Conservation (phyloP, 495 filamentous ascomycete species). For the Hapsidospora chrysogenum region DNA sequence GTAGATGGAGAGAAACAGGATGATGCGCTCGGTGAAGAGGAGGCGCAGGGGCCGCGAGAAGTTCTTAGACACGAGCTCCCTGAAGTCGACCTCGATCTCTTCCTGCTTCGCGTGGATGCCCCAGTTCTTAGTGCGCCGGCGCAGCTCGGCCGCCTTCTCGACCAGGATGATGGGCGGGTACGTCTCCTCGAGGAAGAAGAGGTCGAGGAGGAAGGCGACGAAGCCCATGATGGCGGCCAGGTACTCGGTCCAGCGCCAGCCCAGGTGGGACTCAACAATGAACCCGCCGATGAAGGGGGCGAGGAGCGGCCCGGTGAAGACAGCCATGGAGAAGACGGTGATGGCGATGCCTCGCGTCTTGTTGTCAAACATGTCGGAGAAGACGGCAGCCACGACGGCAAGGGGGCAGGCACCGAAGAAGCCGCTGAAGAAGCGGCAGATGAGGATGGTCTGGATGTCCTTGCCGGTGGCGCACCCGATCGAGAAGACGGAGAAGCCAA, state of each 20-base stretch:
- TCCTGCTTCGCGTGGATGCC: constrained; percentile 90
- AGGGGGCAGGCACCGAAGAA: constrained; percentile 62
- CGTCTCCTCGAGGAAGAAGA: constrained; percentile 64
- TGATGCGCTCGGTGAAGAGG: constrained; percentile 66
- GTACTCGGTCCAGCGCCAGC: constrained; percentile 83
- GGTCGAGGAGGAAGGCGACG: constrained; percentile 46
- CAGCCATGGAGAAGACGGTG: constrained; percentile 68
- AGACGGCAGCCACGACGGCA: constrained; percentile 72
- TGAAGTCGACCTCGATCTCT: constrained; percentile 74
- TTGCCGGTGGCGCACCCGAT: constrained; percentile 56
- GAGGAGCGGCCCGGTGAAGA: constrained; percentile 67
- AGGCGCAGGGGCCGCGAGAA: constrained; percentile 66
- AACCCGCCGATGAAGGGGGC: constrained; percentile 77
- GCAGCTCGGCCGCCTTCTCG: constrained; percentile 58
- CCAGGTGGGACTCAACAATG: constrained; percentile 49
- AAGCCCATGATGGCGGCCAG: constrained; percentile 58
- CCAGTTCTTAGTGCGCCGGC: constrained; percentile 76
- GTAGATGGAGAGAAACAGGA: constrained; percentile 57
- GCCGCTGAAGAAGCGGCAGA: constrained; percentile 74
- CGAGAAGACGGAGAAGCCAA: constrained; percentile 65
- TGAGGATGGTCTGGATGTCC: constrained; percentile 66
- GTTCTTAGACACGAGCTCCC: constrained; percentile 67
- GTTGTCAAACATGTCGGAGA: constrained; percentile 79
- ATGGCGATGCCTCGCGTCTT: constrained; percentile 62
- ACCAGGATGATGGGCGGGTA: constrained; percentile 73